Conservation (phyloP, 2,329 filamentous ascomycete species). For the Hirsutella rhossiliensis region DNA sequence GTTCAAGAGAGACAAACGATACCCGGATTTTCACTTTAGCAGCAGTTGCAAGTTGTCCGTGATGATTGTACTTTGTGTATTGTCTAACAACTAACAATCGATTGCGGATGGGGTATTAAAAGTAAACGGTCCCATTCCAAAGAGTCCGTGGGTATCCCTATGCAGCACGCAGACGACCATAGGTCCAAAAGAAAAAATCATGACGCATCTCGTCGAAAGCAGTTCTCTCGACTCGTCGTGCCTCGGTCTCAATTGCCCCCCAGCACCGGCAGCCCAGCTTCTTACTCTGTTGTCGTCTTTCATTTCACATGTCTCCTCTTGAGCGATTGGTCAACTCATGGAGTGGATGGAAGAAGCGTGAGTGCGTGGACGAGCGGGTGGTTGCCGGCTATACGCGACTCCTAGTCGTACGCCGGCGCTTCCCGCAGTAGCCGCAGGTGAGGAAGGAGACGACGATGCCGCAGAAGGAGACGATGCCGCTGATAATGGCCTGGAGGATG, state of each 20-base stretch:
- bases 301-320: not conserved
- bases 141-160: not conserved
- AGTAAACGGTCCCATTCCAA: not conserved
- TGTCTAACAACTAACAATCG: not conserved
- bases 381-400: slow-evolving; percentile 7
- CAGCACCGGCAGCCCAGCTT: not conserved
- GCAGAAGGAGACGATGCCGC: slow-evolving; percentile 52
- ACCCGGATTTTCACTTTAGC: too few relatives aligned
- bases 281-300: too few relatives aligned
- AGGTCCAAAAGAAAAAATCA: not conserved
- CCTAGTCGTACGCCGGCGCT: slow-evolving; percentile 9
- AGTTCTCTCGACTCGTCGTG: not conserved
- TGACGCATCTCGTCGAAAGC: not conserved
- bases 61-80: not conserved
- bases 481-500: slow-evolving; percentile 55
- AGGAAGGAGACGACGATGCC: slow-evolving; percentile 56
- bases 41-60: not conserved
- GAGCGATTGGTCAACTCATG: not conserved
- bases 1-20: too few relatives aligned
- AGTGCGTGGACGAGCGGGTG: too few relatives aligned
- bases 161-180: not conserved
- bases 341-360: too few relatives aligned
- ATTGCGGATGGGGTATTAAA: slow-evolving; percentile 2
- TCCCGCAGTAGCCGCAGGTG: slow-evolving; percentile 34
- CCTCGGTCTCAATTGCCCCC: not conserved